Conservation (phyloP, 1,284 basidiomycete species). For the Apiotrichum veenhuisii region DNA sequence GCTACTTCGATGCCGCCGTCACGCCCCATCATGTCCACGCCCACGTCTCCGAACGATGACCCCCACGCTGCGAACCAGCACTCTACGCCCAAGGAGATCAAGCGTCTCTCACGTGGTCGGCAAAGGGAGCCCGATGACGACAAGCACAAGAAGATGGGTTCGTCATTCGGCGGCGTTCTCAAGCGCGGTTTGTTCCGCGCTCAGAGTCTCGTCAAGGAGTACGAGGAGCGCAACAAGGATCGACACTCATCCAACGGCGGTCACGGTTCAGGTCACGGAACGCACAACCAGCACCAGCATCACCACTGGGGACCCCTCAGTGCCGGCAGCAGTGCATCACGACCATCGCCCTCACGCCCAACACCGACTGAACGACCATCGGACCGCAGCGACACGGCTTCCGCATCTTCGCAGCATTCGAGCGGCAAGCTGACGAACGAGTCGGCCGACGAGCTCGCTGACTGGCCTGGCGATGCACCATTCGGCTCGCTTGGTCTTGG, state of each 20-base stretch:
- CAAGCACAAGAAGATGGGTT: conserved; percentile 25
- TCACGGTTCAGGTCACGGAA: neutral
- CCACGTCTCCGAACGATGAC: conserved; percentile 16
- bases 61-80: conserved; percentile 3
- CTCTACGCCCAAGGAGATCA: conserved; percentile 8
- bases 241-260: conserved; percentile 13
- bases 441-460: conserved; percentile 10
- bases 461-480: conserved; percentile 12
- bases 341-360: neutral
- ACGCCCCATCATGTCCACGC: neutral
- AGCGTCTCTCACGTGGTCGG: conserved; percentile 13
- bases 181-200: conserved; percentile 42
- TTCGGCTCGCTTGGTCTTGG: conserved; percentile 22
- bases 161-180: conserved; percentile 29
- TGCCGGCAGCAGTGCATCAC: neutral
- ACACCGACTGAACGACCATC: neutral
- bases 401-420: conserved; percentile 18
- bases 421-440: conserved; percentile 7
- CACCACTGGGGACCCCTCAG: neutral
- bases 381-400: conserved; percentile 18
- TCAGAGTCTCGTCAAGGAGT: conserved; percentile 18
- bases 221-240: conserved; percentile 34
- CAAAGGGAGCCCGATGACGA: conserved; percentile 23
- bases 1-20: neutral
- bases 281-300: neutral